Evolutionary conservation across 2,329 filamentous ascomycete species (phyloP).

Genomic region (Alternaria viburni): DNA sequence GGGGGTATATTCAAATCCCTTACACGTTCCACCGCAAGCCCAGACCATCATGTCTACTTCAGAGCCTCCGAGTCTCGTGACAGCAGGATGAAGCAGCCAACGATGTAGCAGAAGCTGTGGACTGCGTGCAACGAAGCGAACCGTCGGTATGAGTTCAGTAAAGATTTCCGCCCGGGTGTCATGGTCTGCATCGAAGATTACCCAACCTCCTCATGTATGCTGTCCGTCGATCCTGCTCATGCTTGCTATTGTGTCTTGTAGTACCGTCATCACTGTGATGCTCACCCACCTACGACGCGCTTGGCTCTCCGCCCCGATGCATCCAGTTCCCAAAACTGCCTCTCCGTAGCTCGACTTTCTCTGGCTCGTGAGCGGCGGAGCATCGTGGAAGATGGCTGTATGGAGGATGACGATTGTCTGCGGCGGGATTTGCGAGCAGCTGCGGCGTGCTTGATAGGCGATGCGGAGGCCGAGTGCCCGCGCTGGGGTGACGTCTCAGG

Average conservation of each 20-base stretch:
- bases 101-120: background rate
- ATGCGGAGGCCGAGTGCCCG: background rate
- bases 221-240: background rate
- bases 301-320: constrained; percentile 6
- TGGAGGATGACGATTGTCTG: background rate
- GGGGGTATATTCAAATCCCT: background rate
- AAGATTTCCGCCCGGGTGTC: background rate
- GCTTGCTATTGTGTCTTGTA: background rate
- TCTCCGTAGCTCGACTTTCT: background rate
- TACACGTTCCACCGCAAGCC: background rate
- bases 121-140: background rate
- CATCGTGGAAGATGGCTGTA: background rate
- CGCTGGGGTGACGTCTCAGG: background rate
- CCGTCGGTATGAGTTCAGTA: background rate
- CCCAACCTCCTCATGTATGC: background rate
- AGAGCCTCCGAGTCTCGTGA: background rate
- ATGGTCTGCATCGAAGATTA: background rate
- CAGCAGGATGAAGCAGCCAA: background rate
- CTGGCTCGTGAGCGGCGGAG: constrained; percentile 5
- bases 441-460: background rate
- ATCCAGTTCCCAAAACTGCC: constrained; percentile 8
- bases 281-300: constrained; percentile 19
- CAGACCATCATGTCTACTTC: background rate
- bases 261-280: background rate
- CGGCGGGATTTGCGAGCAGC: background rate